Evolutionary conservation across 768 basidiomycete species (phyloP).

Genomic region (Lactifluus volemus): DNA sequence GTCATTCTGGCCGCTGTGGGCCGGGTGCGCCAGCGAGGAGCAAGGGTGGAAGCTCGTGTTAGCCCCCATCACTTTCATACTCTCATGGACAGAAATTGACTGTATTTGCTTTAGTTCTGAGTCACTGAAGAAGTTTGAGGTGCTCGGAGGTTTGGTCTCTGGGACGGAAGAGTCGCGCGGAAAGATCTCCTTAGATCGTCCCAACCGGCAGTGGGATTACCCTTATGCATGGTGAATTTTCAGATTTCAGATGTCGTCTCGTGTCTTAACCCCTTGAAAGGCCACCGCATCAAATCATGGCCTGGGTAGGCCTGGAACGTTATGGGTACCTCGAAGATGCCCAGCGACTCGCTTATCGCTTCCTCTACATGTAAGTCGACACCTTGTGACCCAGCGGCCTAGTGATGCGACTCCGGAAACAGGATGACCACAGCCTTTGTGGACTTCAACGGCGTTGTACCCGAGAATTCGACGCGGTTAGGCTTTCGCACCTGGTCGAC

Average conservation of each 20-base stretch:
- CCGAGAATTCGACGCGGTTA: slow-evolving; percentile 99
- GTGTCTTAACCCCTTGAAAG: slow-evolving; percentile 28
- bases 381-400: not conserved
- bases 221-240: slow-evolving; percentile 66
- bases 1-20: slow-evolving; percentile 94
- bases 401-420: slow-evolving; percentile 10
- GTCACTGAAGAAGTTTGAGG: slow-evolving; percentile 93
- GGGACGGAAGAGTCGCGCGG: slow-evolving; percentile 96
- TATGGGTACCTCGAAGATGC: slow-evolving; percentile 94
- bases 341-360: slow-evolving; percentile 88
- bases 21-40: slow-evolving; percentile 92
- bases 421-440: slow-evolving; percentile 94
- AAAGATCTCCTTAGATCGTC: slow-evolving; percentile 89
- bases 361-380: slow-evolving; percentile 82
- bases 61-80: slow-evolving; percentile 28
- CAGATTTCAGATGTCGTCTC: not conserved
- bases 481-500: slow-evolving; percentile 90
- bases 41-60: slow-evolving; percentile 92
- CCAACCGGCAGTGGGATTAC: slow-evolving; percentile 99
- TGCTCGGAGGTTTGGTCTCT: slow-evolving; percentile 88
- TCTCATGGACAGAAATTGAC: not conserved
- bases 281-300: slow-evolving; percentile 99
- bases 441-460: slow-evolving; percentile 96
- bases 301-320: slow-evolving; percentile 94
- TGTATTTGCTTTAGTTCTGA: slow-evolving; percentile 44